Base-by-base conservation (phyloP, 768 basidiomycete species). In the Trametes cingulata region DNA sequence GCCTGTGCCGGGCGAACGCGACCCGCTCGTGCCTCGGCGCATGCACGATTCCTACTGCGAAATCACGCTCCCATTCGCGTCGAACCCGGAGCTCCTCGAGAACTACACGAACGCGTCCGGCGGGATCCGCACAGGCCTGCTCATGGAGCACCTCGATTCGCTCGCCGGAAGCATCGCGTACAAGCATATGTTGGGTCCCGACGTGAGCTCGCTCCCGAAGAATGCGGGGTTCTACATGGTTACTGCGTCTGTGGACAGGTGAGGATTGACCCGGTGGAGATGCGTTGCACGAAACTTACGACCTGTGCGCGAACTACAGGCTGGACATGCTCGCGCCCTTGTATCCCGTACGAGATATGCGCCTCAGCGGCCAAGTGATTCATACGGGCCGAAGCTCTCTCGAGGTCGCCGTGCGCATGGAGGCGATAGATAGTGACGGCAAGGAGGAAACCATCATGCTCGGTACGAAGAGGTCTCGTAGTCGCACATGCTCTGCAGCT, bases 401-500 rank as follows among this genome's bases (percentile, higher is more conserved):
- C 84, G 91, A 93, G 69, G 85, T 93, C n/a, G 88, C 85, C 4
- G 87, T 95, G 42, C 89, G 88, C 70, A 89, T 93, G 87, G 90
- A 93, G 69, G 84, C 78, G 2, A 72, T 86, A 27, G 78, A 78
- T 19, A 68, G 67, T n/a, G 76, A 75, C 17, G 75, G 75, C 33
- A 73, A 76, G 5, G 82, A 83, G 17, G 80, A 85, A 62, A 87
- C 88, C 8, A 81, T 91, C 33, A 76, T 90, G 64, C 75, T 93
- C 40, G 90, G 90, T 85, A 68, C 47, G 73, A 9, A 1, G n/a
- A 3, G 4, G 10, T 22, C 9, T 24, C 6, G 22, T 10, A 3
- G 15, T 54, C 41, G 5, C 2, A 20, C 25, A 25, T 17, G 20
- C 41, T 2, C 12, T 24, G 17, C 3, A 22, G 5, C 22, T 17